phyloP scores from a whole-genome alignment of 192 early-diverging fungal genomes.

The Podila minutissima region DNA sequence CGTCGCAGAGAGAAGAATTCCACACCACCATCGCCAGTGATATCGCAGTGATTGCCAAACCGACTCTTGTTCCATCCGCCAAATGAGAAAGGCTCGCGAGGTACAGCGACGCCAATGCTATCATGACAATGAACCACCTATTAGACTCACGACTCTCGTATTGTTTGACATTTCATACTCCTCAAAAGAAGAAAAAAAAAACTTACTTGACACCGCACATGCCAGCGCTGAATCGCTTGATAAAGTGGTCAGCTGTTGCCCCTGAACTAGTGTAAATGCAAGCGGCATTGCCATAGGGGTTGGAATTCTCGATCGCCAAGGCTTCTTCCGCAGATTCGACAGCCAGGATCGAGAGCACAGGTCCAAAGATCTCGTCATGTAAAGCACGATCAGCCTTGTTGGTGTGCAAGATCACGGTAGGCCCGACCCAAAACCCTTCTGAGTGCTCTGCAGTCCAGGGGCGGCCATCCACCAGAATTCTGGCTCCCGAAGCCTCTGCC shows the following conservation, averaged over 20 bases:
- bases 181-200: background rate
- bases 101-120: slow-evolving; percentile 49
- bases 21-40: slow-evolving; percentile 77
- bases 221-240: slow-evolving; percentile 73
- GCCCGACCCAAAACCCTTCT: slow-evolving; percentile 79
- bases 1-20: slow-evolving; percentile 79
- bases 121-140: background rate
- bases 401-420: slow-evolving; percentile 72
- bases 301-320: slow-evolving; percentile 77
- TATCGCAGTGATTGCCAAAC: slow-evolving; percentile 75
- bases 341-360: slow-evolving; percentile 74
- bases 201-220: slow-evolving; percentile 83
- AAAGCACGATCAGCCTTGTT: slow-evolving; percentile 68
- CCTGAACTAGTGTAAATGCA: slow-evolving; percentile 76
- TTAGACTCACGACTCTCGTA: background rate
- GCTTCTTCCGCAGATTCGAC: slow-evolving; percentile 69
- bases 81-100: slow-evolving; percentile 84
- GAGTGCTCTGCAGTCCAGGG: slow-evolving; percentile 33
- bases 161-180: background rate
- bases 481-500: slow-evolving; percentile 60
- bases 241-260: slow-evolving; percentile 74
- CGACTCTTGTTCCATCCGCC: slow-evolving; percentile 76
- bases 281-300: slow-evolving; percentile 75
- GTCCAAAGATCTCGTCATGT: slow-evolving; percentile 87
- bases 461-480: slow-evolving; percentile 79